These are phyloP conservation scores for Phlyctochytrium bullatum DNA, from an alignment of 192 early-diverging fungal genomes.

Conservation along the genomic window DNA sequence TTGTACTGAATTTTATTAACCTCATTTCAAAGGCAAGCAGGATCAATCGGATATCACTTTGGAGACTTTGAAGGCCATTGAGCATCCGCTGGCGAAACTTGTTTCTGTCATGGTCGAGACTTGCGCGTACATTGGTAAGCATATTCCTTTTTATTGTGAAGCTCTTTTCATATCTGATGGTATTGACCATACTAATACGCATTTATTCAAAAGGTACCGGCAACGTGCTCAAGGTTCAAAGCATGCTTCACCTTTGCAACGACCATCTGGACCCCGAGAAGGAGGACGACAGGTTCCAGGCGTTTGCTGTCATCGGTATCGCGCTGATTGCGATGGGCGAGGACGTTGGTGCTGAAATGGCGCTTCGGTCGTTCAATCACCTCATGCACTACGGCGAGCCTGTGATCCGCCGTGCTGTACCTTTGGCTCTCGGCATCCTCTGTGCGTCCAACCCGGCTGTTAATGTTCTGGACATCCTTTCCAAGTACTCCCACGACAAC, in stretches of 20 bases:
- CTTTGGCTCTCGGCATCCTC: constrained; percentile 89
- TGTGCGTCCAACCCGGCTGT: constrained; percentile 96
- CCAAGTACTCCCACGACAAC: constrained; percentile 99
- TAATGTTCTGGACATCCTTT: constrained; percentile 88
- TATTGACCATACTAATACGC: too few species aligned
- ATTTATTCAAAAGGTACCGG: constrained; percentile 82
- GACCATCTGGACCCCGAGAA: constrained; percentile 89
- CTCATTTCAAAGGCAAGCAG: constrained; percentile 61
- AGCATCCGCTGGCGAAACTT: constrained; percentile 88
- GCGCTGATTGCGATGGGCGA: constrained; percentile 97
- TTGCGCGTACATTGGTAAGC: constrained; percentile 78
- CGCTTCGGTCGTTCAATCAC: constrained; percentile 91
- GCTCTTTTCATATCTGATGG: too few species aligned
- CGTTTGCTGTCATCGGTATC: constrained; percentile 93
- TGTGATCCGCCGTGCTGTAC: constrained; percentile 89
- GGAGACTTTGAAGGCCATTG: constrained; percentile 93
- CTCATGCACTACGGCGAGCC: constrained; percentile 99
- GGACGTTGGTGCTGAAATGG: constrained; percentile 95
- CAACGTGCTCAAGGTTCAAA: constrained; percentile 94
- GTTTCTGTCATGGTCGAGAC: constrained; percentile 84
- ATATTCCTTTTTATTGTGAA: background rate
- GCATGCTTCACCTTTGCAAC: constrained; percentile 93
- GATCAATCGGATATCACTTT: constrained; percentile 85
- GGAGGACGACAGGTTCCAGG: constrained; percentile 86
- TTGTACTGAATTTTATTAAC: constrained; percentile 8